These are phyloP conservation scores for Podila horticola DNA, from an alignment of 192 early-diverging fungal species.

Conservation along the genomic window DNA sequence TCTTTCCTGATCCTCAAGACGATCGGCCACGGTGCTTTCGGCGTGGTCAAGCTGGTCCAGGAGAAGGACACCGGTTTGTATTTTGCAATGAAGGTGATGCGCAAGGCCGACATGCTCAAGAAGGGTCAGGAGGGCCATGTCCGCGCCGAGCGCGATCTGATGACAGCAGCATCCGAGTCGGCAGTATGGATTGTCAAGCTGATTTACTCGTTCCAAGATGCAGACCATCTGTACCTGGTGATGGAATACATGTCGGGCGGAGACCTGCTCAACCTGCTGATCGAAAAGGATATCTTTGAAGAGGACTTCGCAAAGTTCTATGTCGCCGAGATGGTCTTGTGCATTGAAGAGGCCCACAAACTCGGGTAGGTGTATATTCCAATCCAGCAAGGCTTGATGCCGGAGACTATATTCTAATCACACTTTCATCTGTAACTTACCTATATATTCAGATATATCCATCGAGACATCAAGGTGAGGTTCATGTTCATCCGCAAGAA, in stretches of 20 bases:
- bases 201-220: constrained; percentile 94
- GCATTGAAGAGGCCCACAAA: constrained; percentile 83
- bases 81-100: constrained; percentile 86
- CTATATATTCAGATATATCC: constrained; percentile 32
- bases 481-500: no score
- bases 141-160: constrained; percentile 77
- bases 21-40: constrained; percentile 84
- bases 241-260: constrained; percentile 99
- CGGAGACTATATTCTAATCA: neutral
- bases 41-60: constrained; percentile 80
- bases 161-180: constrained; percentile 64
- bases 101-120: constrained; percentile 78
- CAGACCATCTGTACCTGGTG: constrained; percentile 88
- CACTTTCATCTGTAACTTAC: neutral
- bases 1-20: constrained; percentile 77
- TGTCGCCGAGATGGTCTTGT: constrained; percentile 86
- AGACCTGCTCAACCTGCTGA: constrained; percentile 94
- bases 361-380: constrained; percentile 81
- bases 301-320: constrained; percentile 88
- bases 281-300: constrained; percentile 81
- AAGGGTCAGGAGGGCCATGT: constrained; percentile 79
- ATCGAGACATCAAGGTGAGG: constrained; percentile 72
- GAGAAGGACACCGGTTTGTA: constrained; percentile 79
- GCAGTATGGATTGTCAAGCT: constrained; percentile 90
- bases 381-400: neutral